phyloP scores from a whole-genome alignment of 1,284 basidiomycete species.

The Coriolopsis trogii region DNA sequence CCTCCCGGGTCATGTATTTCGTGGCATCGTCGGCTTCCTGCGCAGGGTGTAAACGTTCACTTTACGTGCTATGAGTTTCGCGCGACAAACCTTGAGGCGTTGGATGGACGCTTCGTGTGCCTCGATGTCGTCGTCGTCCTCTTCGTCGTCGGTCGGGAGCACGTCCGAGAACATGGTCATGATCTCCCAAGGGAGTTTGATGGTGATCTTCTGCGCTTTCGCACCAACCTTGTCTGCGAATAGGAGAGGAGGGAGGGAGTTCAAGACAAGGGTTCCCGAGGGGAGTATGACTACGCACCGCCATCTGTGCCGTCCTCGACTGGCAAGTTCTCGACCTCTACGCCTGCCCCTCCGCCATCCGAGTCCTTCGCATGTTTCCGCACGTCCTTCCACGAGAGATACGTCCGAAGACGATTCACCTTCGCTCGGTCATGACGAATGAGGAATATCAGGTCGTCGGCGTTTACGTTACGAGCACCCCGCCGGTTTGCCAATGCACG shows the following conservation, averaged over 20 bases:
- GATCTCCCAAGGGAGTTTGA: conserved; percentile 97
- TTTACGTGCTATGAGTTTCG: too few species aligned
- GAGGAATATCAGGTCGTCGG: conserved; percentile 96
- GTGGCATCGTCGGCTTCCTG: conserved; percentile 96
- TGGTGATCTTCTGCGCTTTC: conserved; percentile 91
- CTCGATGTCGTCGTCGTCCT: conserved; percentile 96
- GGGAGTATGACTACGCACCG: conserved; percentile 36
- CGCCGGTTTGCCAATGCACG: conserved; percentile 82
- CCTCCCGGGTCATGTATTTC: conserved; percentile 93
- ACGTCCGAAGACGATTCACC: conserved; percentile 91
- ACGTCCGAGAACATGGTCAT: conserved; percentile 90
- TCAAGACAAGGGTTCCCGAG: not conserved
- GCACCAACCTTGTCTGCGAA: conserved; percentile 73
- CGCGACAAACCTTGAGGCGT: conserved; percentile 72
- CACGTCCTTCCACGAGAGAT: conserved; percentile 98
- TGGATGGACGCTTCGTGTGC: conserved; percentile 94
- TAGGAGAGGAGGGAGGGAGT: not conserved
- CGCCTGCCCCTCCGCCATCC: conserved; percentile 76
- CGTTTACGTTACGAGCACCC: conserved; percentile 82
- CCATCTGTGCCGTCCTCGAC: conserved; percentile 80
- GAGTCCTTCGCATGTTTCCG: conserved; percentile 94
- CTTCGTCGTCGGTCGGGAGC: conserved; percentile 88
- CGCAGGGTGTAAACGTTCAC: too few species aligned
- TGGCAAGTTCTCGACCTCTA: conserved; percentile 79
- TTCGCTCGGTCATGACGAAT: conserved; percentile 95